These are phyloP conservation scores for Citrus trifoliata DNA, from an alignment of 345 rosid species.

Conservation along the genomic window DNA sequence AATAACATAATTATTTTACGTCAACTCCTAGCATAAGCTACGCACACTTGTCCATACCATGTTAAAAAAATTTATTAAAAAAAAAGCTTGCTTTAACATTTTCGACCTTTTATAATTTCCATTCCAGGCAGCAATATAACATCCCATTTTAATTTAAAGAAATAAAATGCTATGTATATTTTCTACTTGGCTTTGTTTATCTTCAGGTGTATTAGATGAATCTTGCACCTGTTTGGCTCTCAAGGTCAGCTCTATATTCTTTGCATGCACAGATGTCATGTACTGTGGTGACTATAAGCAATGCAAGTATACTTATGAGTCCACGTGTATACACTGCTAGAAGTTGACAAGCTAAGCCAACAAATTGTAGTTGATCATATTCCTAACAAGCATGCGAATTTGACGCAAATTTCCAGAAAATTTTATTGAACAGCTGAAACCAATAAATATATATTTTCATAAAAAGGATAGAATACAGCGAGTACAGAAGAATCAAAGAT, in stretches of 20 bases:
- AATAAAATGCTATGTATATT: not conserved
- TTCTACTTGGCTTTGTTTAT: not conserved
- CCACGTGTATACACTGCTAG: not conserved
- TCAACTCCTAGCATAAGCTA: not conserved
- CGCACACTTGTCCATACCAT: not conserved
- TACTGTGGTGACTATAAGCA: not conserved
- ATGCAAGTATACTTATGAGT: not conserved
- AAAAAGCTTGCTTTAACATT: not conserved
- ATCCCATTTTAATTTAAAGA: not conserved
- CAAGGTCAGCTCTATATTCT: not conserved
- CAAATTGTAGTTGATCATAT: not conserved
- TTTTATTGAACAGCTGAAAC: not conserved
- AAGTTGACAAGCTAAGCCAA: not conserved
- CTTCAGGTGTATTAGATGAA: not conserved
- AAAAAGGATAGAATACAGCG: not conserved
- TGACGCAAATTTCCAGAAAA: not conserved
- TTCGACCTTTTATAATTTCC: conserved; percentile 10
- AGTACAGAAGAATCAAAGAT: conserved; percentile 2
- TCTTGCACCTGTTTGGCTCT: not conserved
- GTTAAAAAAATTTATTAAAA: not conserved
- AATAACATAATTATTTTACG: not conserved
- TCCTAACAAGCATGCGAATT: not conserved
- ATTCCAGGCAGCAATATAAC: not conserved
- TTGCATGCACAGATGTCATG: not conserved
- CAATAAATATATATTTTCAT: not conserved